Base-by-base conservation (phyloP, 2,329 filamentous ascomycete species). In the Colletotrichum sp. region DNA sequence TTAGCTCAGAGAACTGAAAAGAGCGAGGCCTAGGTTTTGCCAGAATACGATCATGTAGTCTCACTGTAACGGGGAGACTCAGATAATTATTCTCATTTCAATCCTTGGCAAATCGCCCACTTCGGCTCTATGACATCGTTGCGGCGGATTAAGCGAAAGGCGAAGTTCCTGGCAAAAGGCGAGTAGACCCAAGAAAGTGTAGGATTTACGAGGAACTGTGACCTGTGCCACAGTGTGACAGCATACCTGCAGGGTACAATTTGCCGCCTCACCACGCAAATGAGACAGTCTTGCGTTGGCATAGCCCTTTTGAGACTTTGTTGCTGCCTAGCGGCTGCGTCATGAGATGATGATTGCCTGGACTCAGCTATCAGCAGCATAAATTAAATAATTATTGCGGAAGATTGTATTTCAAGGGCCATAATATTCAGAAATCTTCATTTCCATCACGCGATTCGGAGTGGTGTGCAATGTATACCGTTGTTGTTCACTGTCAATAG, bases 391-490 rank as follows among this genome's bases (percentile, higher is more conserved):
- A 1, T 21, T 8, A 21, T 52, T 13, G 43, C 6, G n/a, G 10
- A 21, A 21, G n/a, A 8, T 8, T 52, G 10, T 52, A 8, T 5
- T 21, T 21, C 10, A 8, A 52, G n/a, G 43, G 2, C 4, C 18
- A 6, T 10, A 10, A 52, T 52, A 48, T 48, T 48, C 18, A 48
- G 16, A 48, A 0, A 12, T n/a, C 8, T n/a, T 10, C 5, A 48
- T 10, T 38, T 13, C 43, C 16, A 43, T 43, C 18, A 18, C 18
- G n/a, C 43, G 43, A 13, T 21, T 5, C 4, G 16, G n/a, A 52
- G 2, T 1, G 43, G 43, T n/a, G 10, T 21, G 6, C 10, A 8
- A 52, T 1, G 18, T 0, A 0, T 48, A n/a, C 5, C 3, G 9
- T 12, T 52, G n/a, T 12, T 21, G 9, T 1, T 52, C n/a, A 10